Base-by-base conservation (phyloP, 306 rosid species). In the Psophocarpus tetragonolobus region DNA sequence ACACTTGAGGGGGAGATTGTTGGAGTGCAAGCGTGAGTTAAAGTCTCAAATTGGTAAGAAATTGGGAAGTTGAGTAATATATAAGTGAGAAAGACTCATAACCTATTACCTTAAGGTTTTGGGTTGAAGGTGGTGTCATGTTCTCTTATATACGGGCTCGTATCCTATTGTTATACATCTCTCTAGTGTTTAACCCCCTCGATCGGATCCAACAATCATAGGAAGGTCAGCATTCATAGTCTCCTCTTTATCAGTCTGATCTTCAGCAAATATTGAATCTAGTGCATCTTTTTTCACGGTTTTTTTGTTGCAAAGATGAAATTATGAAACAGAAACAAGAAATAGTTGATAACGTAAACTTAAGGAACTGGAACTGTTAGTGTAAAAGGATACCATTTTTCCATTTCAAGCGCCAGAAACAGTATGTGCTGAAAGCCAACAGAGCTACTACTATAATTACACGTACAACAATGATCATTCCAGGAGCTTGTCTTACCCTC, bases 371-470 rank as follows among this genome's bases (percentile, higher is more conserved):
- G n/a, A n/a, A 4, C 24, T 38, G n/a, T n/a, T n/a, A 58, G 39
- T 36, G 56, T 27, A 13, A 13, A 61, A 45, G 15, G 44, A 36
- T 48, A 74, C 86, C 62, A 18, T 73, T 83, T 48, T 17, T 68
- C 12, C 44, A 12, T 50, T 71, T 83, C 20, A 73, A 78, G 74
- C 66, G 29, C 77, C 83, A 67, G 44, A 83, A 78, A 47, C 73
- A 78, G 69, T 78, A 60, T 26, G 23, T 29, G 62, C 77, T 57
- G 44, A 67, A 44, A 73, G 56, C 73, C 45, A 78, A 27, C 15
- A 78, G n/a, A 48, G 73, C 60, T 36, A 18, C 44, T 1, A 35
- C 68, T 58, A 47, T 44, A 1, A 4, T 61, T 66, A 27, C 73
- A n/a, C 15, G 58, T 20, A 78, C 51, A 38, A 27, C 80, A 29